Evolutionary conservation across 1,284 basidiomycete genomes (phyloP), one percentile per base, ranked within the genome.

Genomic region (Boletus mariae): DNA sequence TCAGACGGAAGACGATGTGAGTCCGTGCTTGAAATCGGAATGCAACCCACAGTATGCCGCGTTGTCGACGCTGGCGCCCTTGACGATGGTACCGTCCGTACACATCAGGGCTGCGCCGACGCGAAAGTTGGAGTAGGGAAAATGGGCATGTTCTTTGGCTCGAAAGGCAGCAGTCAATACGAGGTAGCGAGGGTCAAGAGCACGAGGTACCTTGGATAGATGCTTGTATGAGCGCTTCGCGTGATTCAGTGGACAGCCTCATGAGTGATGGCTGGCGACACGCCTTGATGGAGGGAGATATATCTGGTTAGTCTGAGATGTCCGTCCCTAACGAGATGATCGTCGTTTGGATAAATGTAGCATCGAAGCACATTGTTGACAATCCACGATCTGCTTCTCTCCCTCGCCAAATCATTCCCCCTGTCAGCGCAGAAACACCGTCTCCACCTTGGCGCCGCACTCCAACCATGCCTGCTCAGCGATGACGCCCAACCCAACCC

Each of bases 51-150:
- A 90, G 66, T 93, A 94, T 0, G 90, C 91, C 0, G 92, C 92
- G 64, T 96, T 96, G 73, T 97, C 94, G 54, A 96, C 80, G 65
- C 95, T 96, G 37, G 87, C 84, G 5, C 94, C 93, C 51, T 83
- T 87, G 57, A 94, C 79, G 38, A 95, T 81, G 12, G 76, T 71
- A 1, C 90, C 92, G 54, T 87, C 80, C 1, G 79, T 66, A 2
- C 84, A 76, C 17, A 95, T 72, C 11, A 96, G 73, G 0, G 92
- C 88, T 0, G 93, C 92, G 0, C 94, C 94, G 10, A 97, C 94
- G 44, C 88, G 83, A 67, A 96, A 96, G 32, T 92, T 87, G 42
- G 92, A 94, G 70, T 94, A 92, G 0, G 80, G 85, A 38, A 73
- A 76, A 66, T 94, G 92, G 0, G 87, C 76, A 43, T 69, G 64